These are phyloP conservation scores for Sonneratia alba DNA, from an alignment of 345 rosid species.

Conservation along the genomic window DNA sequence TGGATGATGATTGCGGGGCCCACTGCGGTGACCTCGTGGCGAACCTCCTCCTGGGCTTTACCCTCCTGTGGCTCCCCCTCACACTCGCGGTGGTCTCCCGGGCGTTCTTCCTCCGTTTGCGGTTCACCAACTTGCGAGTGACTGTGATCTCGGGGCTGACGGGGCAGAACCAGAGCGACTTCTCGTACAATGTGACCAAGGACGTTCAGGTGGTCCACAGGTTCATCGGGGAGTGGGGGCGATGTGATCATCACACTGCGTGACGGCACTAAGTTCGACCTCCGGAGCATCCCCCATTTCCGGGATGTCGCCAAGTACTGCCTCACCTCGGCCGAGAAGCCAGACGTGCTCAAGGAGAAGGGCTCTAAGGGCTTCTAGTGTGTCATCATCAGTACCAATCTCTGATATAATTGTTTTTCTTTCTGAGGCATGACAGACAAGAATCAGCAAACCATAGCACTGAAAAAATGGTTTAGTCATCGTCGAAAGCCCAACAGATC, in stretches of 20 bases:
- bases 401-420: too few species aligned
- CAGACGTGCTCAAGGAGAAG: constrained; percentile 43
- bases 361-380: constrained; percentile 35
- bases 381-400: too few species aligned
- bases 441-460: too few species aligned
- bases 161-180: constrained; percentile 76
- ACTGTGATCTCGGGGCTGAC: constrained; percentile 85
- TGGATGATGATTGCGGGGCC: constrained; percentile 19
- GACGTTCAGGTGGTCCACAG: constrained; percentile 92
- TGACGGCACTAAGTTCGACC: constrained; percentile 78
- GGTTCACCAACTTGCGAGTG: constrained; percentile 86
- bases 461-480: too few species aligned
- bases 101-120: constrained; percentile 68
- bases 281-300: constrained; percentile 81
- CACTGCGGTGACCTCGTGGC: too few species aligned
- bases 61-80: constrained; percentile 83
- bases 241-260: constrained; percentile 64
- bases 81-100: constrained; percentile 81
- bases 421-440: too few species aligned
- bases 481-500: too few species aligned
- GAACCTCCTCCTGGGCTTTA: constrained; percentile 54
- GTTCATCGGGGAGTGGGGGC: constrained; percentile 88
- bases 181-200: constrained; percentile 78
- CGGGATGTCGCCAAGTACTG: constrained; percentile 87
- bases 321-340: constrained; percentile 58